Evolutionary conservation across 2,329 filamentous ascomycete species (phyloP).

Genomic region (Blastomyces silverae): DNA sequence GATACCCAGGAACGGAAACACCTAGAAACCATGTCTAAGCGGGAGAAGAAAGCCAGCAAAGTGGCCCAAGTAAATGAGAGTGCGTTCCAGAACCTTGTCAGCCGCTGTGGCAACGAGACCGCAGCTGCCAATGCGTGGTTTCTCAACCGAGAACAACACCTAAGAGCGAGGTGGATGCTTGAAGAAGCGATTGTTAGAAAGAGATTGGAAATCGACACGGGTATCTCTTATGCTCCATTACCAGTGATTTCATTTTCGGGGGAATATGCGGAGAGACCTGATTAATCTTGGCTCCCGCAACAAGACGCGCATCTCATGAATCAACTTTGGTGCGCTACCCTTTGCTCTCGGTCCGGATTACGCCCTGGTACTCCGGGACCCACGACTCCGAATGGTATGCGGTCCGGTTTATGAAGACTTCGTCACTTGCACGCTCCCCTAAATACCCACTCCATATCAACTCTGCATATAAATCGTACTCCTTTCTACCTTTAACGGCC

Average conservation of each 20-base stretch:
- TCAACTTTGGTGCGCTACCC: background rate
- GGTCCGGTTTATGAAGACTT: background rate
- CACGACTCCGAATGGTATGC: background rate
- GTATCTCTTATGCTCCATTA: slow-evolving; percentile 35
- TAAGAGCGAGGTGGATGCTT: slow-evolving; percentile 38
- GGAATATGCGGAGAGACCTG: background rate
- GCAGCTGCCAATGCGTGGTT: slow-evolving; percentile 28
- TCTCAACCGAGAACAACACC: slow-evolving; percentile 30
- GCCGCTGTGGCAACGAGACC: slow-evolving; percentile 33
- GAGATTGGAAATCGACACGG: slow-evolving; percentile 34
- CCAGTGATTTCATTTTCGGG: slow-evolving; percentile 33
- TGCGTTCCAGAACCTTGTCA: slow-evolving; percentile 32
- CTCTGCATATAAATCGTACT: background rate
- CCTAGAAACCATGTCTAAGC: slow-evolving; percentile 35
- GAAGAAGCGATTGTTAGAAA: slow-evolving; percentile 40
- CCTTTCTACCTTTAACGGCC: background rate
- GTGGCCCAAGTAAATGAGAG: slow-evolving; percentile 32
- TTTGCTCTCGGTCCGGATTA: background rate
- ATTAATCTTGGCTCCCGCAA: background rate
- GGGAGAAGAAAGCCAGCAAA: slow-evolving; percentile 35
- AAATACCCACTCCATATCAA: background rate
- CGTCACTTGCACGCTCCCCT: background rate
- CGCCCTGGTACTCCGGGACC: background rate
- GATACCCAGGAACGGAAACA: slow-evolving; percentile 41
- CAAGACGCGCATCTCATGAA: background rate